These are phyloP conservation scores for Craterostigma plantagineum DNA, from an alignment of 257 asterid genomes.

Conservation along the genomic window DNA sequence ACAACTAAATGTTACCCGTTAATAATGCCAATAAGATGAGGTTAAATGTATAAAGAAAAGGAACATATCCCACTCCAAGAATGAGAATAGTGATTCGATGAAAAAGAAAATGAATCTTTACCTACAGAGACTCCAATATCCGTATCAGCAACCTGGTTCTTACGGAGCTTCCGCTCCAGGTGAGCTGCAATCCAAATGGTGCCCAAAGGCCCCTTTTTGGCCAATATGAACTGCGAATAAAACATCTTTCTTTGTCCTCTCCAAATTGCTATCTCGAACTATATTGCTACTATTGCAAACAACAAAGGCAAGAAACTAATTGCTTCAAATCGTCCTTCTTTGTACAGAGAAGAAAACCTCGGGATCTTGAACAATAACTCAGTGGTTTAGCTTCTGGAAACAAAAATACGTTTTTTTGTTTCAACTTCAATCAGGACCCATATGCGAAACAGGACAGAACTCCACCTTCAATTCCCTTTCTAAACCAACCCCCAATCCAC, in stretches of 20 bases:
- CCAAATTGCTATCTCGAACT: slow-evolving; percentile 1
- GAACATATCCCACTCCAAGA: not conserved
- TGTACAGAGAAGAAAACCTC: slow-evolving; percentile 10
- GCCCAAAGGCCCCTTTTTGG: slow-evolving; percentile 95
- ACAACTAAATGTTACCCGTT: no score
- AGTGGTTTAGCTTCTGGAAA: slow-evolving; percentile 6
- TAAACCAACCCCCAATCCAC: slow-evolving; percentile 1
- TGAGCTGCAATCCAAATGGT: slow-evolving; percentile 99
- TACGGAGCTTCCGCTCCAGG: slow-evolving; percentile 86
- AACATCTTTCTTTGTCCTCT: slow-evolving; percentile 44
- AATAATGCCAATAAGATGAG: not conserved
- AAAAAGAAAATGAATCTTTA: slow-evolving; percentile 13
- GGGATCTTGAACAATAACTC: slow-evolving; percentile 7
- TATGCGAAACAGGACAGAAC: slow-evolving; percentile 8
- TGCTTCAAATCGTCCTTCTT: slow-evolving; percentile 2
- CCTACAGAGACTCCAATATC: slow-evolving; percentile 97
- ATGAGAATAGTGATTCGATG: not conserved
- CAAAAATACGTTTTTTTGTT: slow-evolving; percentile 4
- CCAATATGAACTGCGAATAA: slow-evolving; percentile 90
- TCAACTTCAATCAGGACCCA: slow-evolving; percentile 21
- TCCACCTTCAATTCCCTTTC: slow-evolving; percentile 11
- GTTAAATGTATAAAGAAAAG: not conserved
- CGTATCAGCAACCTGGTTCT: slow-evolving; percentile 98
- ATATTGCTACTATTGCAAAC: slow-evolving; percentile 3
- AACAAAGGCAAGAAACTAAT: slow-evolving; percentile 1